Percentiles rank a stretch among this genome's conserved stretches.
Conservation (phyloP, 306 rosid genomes). For the Inga leiocalycina region DNA sequence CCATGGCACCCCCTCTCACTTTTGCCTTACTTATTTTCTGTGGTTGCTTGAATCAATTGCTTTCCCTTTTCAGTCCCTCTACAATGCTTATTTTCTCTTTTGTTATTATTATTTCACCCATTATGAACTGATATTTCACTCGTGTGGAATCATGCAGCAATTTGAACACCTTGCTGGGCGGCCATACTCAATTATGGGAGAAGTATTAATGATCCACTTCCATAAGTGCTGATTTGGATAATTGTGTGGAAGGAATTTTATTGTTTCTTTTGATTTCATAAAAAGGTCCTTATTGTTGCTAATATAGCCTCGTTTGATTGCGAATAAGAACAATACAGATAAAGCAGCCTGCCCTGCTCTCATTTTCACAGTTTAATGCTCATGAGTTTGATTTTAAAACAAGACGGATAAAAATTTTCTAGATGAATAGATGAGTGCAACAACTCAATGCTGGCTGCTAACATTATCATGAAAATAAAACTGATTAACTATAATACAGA, state of each 20-base stretch:
- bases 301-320: conserved; percentile 1
- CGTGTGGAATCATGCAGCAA: conserved; percentile 51
- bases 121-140: neutral
- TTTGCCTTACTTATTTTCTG: neutral
- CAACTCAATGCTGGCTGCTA: neutral
- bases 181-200: conserved; percentile 53
- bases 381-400: neutral
- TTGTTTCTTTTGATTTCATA: conserved; percentile 20
- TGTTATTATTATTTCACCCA: neutral
- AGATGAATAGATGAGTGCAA: neutral
- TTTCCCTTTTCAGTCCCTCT: neutral
- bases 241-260: neutral
- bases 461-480: neutral
- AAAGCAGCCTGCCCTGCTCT: conserved; percentile 5
- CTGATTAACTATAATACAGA: neutral
- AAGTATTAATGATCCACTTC: conserved; percentile 47
- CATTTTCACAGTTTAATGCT: conserved; percentile 10
- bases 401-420: neutral
- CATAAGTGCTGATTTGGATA: conserved; percentile 21
- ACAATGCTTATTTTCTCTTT: conserved; percentile 3
- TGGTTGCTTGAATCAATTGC: neutral
- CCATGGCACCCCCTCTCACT: neutral
- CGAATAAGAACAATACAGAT: neutral
- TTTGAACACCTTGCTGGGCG: conserved; percentile 49
- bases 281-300: neutral